Base-by-base conservation (phyloP, 345 rosid genomes). In the Trapa bicornis region DNA sequence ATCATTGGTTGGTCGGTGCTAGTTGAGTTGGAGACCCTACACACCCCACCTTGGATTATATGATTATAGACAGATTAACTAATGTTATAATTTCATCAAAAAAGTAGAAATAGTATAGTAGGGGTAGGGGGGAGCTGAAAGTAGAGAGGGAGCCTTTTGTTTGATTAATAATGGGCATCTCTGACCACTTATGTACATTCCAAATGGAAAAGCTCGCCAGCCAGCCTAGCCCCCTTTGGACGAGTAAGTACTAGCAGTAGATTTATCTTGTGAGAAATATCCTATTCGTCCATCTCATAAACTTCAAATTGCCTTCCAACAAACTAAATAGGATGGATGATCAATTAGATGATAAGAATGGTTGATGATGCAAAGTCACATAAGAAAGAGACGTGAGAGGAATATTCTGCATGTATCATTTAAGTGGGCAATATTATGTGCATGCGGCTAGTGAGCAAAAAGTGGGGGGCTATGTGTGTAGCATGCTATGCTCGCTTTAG, bases 1-100 rank as follows among this genome's bases (percentile, higher is more conserved):
- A 64, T 39, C 47, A 47, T 72, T 12, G 17, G 37, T 68, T 48
- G 78, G 68, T 67, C 72, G 39, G 35, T 81, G 81, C 57, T 68
- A 73, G n/a, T 52, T 17, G 29, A 22, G 29, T 22, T 22, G 29
- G 29, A 22, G 29, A 22, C 29, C 0, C 37, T 14, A 39, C 38
- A 60, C 29, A 22, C 29, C 43, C 17, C 17, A 58, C 9, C 63
- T 58, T 58, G 63, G 65, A 38, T 47, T 38, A 35, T 74, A 71
- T 37, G 6, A 8, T 45, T 7, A 53, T 7, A 45, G 33, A 15
- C 48, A 7, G 29, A 22, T 22, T 22, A 22, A 22, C 29, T 22
- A 22, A 22, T 22, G 29, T 22, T 22, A 22, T 22, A 22, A 22
- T 22, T 22, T 22, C 29, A 22, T 22, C 29, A 22, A 22, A 22